Percentiles rank a stretch among this genome's conserved stretches.
Evolutionary conservation across 1,284 basidiomycete species (phyloP).

Genomic region (Cryptococcus floricola): DNA sequence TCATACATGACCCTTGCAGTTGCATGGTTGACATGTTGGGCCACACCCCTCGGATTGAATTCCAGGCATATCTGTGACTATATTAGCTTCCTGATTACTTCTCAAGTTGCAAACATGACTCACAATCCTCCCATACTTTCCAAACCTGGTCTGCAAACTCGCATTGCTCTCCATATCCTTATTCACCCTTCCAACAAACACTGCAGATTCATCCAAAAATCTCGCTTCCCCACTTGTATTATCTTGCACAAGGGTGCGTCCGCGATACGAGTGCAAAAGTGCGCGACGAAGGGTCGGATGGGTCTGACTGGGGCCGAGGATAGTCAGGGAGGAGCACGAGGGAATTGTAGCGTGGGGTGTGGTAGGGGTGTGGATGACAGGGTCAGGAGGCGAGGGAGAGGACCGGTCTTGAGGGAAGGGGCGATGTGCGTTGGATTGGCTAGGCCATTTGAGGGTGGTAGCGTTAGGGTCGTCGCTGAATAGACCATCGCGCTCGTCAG

Average conservation of each 20-base stretch:
- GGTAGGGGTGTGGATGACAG: background rate
- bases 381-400: background rate
- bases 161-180: constrained; percentile 26
- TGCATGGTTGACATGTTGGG: constrained; percentile 11
- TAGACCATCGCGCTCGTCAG: constrained; percentile 15
- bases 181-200: constrained; percentile 31
- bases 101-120: constrained; percentile 1
- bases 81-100: background rate
- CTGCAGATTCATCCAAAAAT: constrained; percentile 31
- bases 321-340: background rate
- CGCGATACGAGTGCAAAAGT: constrained; percentile 24
- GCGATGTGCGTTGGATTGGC: background rate
- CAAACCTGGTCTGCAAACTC: constrained; percentile 27
- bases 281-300: constrained; percentile 13
- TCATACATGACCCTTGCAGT: constrained; percentile 34
- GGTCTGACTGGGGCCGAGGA: background rate
- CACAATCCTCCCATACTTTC: constrained; percentile 35
- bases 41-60: constrained; percentile 16
- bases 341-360: background rate
- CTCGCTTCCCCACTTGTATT: constrained; percentile 3
- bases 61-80: constrained; percentile 23
- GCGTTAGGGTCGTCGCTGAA: background rate
- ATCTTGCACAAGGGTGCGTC: constrained; percentile 23
- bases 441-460: too few relatives aligned
- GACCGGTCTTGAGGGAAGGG: constrained; percentile 1